phyloP scores from a whole-genome alignment of 2,329 filamentous ascomycete species.

The Escovopsis sp. region DNA sequence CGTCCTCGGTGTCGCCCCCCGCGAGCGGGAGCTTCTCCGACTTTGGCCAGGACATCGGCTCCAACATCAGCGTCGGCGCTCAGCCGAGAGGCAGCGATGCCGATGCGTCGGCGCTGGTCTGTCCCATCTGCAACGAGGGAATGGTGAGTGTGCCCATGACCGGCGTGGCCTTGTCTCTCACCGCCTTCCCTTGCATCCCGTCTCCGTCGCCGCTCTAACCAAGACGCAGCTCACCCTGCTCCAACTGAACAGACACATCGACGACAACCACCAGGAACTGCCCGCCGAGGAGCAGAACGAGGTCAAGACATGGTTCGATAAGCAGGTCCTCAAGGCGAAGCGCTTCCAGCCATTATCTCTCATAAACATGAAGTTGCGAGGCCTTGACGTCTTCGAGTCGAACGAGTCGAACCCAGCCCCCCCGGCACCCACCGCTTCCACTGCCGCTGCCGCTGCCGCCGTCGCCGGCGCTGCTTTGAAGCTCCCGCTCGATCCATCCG shows the following conservation, averaged over 20 bases:
- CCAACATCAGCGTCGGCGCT: slow-evolving; percentile 56
- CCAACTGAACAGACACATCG: slow-evolving; percentile 74
- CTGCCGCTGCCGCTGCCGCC: slow-evolving; percentile 7
- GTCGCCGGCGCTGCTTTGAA: slow-evolving; percentile 19
- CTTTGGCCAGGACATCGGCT: slow-evolving; percentile 62
- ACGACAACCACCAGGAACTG: slow-evolving; percentile 81
- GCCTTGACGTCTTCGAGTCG: slow-evolving; percentile 84
- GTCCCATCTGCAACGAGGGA: slow-evolving; percentile 96
- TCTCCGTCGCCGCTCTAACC: background rate
- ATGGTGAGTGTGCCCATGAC: slow-evolving; percentile 50
- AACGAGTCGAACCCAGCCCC: slow-evolving; percentile 48
- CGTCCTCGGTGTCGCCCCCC: slow-evolving; percentile 50
- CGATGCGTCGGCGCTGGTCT: slow-evolving; percentile 53
- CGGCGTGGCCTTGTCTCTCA: too few species aligned
- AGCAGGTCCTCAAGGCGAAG: slow-evolving; percentile 85
- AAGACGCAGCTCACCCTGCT: slow-evolving; percentile 62
- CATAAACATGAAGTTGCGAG: slow-evolving; percentile 85
- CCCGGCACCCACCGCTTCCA: slow-evolving; percentile 11
- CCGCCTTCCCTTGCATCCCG: background rate
- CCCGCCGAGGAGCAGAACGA: slow-evolving; percentile 82
- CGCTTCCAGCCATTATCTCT: slow-evolving; percentile 82
- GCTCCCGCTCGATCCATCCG: slow-evolving; percentile 25
- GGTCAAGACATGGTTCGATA: slow-evolving; percentile 93
- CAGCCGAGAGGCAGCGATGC: slow-evolving; percentile 36
- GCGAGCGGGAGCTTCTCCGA: slow-evolving; percentile 49